Evolutionary conservation across 148 eudicot species (phyloP).

Genomic region (Amaranthus hypochondriacus): DNA sequence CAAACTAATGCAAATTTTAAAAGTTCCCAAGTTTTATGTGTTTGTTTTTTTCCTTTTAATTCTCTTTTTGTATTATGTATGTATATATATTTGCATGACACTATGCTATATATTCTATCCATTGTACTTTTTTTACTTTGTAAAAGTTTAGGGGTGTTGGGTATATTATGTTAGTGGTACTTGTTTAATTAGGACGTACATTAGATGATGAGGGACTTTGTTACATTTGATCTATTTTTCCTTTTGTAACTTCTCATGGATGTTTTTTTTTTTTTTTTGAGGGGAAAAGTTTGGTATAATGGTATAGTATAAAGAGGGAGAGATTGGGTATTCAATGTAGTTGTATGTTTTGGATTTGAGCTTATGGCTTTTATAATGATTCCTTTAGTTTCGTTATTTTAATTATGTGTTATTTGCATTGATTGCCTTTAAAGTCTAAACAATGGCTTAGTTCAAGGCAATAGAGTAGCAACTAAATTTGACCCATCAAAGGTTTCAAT

Average conservation of each 20-base stretch:
- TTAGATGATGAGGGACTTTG: constrained; percentile 23
- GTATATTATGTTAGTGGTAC: constrained; percentile 25
- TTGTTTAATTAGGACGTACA: constrained; percentile 18
- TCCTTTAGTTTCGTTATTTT: not conserved
- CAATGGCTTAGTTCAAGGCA: too few species aligned
- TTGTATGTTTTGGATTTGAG: constrained; percentile 9
- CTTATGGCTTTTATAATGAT: not conserved
- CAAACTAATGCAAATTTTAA: not conserved
- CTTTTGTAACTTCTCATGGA: not conserved
- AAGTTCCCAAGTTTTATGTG: constrained; percentile 13
- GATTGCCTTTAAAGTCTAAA: not conserved
- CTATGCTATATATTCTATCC: constrained; percentile 10
- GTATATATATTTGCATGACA: constrained; percentile 28
- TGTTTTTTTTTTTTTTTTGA: not conserved
- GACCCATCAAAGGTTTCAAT: too few species aligned
- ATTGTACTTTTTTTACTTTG: constrained; percentile 4
- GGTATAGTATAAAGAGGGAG: constrained; percentile 35
- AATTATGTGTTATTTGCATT: too few species aligned
- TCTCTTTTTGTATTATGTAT: constrained; percentile 8
- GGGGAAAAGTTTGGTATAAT: constrained; percentile 28
- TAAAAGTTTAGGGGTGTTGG: constrained; percentile 17
- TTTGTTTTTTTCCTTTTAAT: constrained; percentile 13
- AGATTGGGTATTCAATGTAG: constrained; percentile 24
- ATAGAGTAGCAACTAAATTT: too few species aligned
- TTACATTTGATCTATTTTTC: constrained; percentile 10